Evolutionary conservation across 208 protist species (phyloP), one percentile per base, ranked within the genome.

Genomic region (Acanthamoeba royreba): DNA sequence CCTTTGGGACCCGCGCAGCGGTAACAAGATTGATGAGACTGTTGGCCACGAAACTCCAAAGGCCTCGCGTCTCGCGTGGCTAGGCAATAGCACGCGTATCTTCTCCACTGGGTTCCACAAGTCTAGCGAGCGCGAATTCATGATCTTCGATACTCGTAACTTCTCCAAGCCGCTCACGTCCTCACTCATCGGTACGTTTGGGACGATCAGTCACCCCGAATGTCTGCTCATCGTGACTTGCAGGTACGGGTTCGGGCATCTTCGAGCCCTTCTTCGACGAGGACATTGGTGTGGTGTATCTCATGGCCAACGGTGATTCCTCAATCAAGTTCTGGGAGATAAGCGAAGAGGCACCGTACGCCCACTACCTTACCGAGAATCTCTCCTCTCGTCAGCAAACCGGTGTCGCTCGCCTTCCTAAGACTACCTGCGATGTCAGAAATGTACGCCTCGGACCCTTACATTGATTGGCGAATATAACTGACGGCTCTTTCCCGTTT

Each of bases 251-350:
- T 9, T 95, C 96, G 22, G 96, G 96, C 87, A 47, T 97, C 22
- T 74, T 96, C 8, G 93, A 79, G 11, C 96, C 96, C 43, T 49
- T 97, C 46, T 97, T 94, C 28, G 96, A 97, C 53, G 58, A 85
- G 43, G 95, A 96, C 66, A 94, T 95, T 22, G 58, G 94, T 19
- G 13, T 97, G 0, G 40, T 97, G 22, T 95, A 95, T 55, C 55
- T 97, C 19, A 47, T 87, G 79, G 79, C 79, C 79, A 61, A 43
- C 45, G 86, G 86, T 28, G 86, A 92, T 55, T 49, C 43, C n/a
- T 79, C 53, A 8, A 92, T 92, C 58, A 92, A 79, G 63, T 92
- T 92, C 63, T 92, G 40, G 43, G 86, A 92, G 86, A 40, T 92
- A 4, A 47, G 25, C 40, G 86, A 92, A 11, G 86, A 92, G 58